Evolutionary conservation across 495 filamentous ascomycete genomes (phyloP).

Genomic region (Evernia prunastri): DNA sequence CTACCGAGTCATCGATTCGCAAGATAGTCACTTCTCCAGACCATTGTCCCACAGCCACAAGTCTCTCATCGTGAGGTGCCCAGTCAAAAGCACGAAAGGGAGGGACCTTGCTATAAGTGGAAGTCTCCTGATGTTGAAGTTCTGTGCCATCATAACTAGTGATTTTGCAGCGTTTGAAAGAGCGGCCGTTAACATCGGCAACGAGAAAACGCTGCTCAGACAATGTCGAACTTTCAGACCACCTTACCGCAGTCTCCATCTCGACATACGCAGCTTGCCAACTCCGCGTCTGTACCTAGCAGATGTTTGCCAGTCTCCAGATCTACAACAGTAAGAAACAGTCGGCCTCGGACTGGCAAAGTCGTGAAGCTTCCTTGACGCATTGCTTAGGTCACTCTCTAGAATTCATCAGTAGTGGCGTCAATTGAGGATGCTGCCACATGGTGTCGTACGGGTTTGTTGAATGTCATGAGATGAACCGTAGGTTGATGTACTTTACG

Average conservation of each 20-base stretch:
- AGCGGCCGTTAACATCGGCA: constrained; percentile 73
- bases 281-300: background rate
- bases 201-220: constrained; percentile 67
- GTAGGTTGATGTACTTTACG: background rate
- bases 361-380: background rate
- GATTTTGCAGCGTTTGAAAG: constrained; percentile 72
- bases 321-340: too few relatives aligned
- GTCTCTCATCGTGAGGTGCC: constrained; percentile 69
- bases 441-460: background rate
- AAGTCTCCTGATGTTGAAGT: constrained; percentile 61
- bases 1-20: constrained; percentile 60
- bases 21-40: constrained; percentile 80
- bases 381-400: background rate
- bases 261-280: background rate
- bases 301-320: background rate
- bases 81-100: constrained; percentile 89
- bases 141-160: constrained; percentile 50
- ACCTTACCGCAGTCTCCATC: constrained; percentile 73
- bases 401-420: background rate
- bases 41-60: constrained; percentile 78
- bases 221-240: constrained; percentile 70
- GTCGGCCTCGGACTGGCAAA: background rate
- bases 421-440: background rate
- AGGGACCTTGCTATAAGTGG: constrained; percentile 74
- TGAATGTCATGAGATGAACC: background rate